Conservation (phyloP, 2,329 filamentous ascomycete species). For the Cercospora zeae-maydis region DNA sequence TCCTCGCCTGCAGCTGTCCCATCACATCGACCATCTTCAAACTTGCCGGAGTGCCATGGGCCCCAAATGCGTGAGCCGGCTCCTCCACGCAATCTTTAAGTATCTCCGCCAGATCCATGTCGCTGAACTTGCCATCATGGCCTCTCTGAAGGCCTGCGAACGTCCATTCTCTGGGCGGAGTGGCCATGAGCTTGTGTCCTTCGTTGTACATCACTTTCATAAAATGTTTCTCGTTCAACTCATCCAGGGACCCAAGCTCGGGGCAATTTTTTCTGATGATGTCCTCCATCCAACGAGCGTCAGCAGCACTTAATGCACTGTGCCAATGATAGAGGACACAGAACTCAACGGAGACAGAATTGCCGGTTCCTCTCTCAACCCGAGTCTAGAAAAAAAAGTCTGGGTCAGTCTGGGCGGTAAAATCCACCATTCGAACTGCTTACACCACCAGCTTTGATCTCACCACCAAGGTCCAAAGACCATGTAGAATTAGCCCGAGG, state of each 20-base stretch:
- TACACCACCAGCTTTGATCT: slow-evolving; percentile 43
- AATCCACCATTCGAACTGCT: not conserved
- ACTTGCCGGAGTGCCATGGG: slow-evolving; percentile 47
- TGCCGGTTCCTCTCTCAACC: slow-evolving; percentile 44
- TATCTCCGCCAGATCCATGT: slow-evolving; percentile 45
- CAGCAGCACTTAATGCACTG: slow-evolving; percentile 44
- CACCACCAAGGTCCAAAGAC: slow-evolving; percentile 45
- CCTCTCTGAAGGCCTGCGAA: slow-evolving; percentile 43
- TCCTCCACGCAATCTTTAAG: slow-evolving; percentile 49
- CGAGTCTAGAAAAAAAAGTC: slow-evolving; percentile 23
- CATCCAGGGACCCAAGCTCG: slow-evolving; percentile 43
- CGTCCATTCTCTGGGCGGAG: slow-evolving; percentile 39
- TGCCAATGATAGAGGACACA: slow-evolving; percentile 50
- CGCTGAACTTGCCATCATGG: slow-evolving; percentile 43
- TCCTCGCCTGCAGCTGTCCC: slow-evolving; percentile 47
- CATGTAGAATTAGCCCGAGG: slow-evolving; percentile 46
- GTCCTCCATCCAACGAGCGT: slow-evolving; percentile 47
- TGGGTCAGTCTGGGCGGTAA: not conserved
- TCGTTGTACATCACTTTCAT: slow-evolving; percentile 40
- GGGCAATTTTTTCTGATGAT: slow-evolving; percentile 37
- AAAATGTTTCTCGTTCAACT: slow-evolving; percentile 44
- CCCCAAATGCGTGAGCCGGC: slow-evolving; percentile 50
- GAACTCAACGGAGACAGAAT: slow-evolving; percentile 48
- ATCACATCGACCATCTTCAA: slow-evolving; percentile 49
- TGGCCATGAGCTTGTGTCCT: slow-evolving; percentile 38